A percentile compares a stretch with the other conserved stretches of the same genome.
These are phyloP conservation scores for Phytophthora idaei DNA, from an alignment of 352 stramenopile species.

Conservation along the genomic window DNA sequence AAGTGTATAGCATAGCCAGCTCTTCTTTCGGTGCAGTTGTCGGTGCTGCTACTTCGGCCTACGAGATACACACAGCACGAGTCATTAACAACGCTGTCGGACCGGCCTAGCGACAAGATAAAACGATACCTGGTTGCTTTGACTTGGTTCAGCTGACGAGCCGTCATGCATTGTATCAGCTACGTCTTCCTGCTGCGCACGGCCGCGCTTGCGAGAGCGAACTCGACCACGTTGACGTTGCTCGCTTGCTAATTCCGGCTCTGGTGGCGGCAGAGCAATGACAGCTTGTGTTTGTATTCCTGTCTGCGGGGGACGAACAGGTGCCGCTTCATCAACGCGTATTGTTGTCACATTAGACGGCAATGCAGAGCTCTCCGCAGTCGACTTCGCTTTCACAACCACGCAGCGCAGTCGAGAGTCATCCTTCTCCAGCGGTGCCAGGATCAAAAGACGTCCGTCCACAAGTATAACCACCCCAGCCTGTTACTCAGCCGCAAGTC, in stretches of 20 bases:
- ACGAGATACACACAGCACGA: slow-evolving; percentile 1
- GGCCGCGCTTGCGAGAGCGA: slow-evolving; percentile 13
- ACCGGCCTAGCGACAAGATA: background rate
- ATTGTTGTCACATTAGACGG: slow-evolving; percentile 33
- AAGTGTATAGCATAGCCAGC: slow-evolving; percentile 20
- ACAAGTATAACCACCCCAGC: slow-evolving; percentile 62
- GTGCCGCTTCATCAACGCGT: slow-evolving; percentile 33
- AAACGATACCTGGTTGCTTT: slow-evolving; percentile 24
- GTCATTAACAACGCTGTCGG: slow-evolving; percentile 11
- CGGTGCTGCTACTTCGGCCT: slow-evolving; percentile 7
- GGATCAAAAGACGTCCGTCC: slow-evolving; percentile 51
- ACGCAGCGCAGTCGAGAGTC: slow-evolving; percentile 56
- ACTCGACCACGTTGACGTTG: slow-evolving; percentile 17
- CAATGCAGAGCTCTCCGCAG: slow-evolving; percentile 10
- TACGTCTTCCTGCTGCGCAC: slow-evolving; percentile 17
- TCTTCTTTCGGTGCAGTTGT: slow-evolving; percentile 10
- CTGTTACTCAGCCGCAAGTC: slow-evolving; percentile 26
- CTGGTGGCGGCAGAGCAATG: slow-evolving; percentile 7
- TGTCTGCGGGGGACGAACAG: slow-evolving; percentile 1
- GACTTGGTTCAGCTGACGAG: slow-evolving; percentile 5
- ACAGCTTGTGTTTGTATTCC: background rate
- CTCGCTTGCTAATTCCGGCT: slow-evolving; percentile 6
- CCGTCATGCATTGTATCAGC: background rate
- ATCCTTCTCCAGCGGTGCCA: slow-evolving; percentile 51
- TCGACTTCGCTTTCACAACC: slow-evolving; percentile 49